Conservation (phyloP, 805 yeast species). For the Scheffersomyces lignosus region DNA sequence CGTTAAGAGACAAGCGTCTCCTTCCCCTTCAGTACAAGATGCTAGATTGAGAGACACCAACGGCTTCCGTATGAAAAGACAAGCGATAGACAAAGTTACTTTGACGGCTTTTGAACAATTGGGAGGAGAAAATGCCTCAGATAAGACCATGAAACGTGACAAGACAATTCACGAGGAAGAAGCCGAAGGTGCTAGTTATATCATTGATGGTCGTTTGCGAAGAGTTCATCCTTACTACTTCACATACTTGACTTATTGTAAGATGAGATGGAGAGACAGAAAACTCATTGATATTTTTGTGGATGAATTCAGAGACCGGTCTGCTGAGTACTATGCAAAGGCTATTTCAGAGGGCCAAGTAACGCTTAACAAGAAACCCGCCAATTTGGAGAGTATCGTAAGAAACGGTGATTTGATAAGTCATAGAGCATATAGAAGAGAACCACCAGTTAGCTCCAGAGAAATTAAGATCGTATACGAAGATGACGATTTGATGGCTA, state of each 20-base stretch:
- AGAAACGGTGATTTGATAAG: constrained; percentile 80
- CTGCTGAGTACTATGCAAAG: constrained; percentile 60
- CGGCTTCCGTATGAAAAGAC: constrained; percentile 50
- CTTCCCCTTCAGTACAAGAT: not conserved
- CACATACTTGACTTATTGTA: constrained; percentile 90
- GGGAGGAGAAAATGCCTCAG: constrained; percentile 31
- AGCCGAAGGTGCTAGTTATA: constrained; percentile 57
- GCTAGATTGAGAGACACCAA: constrained; percentile 36
- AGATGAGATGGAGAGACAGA: constrained; percentile 87
- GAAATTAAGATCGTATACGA: constrained; percentile 68
- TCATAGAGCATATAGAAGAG: constrained; percentile 84
- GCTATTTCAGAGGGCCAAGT: constrained; percentile 64
- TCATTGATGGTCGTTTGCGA: constrained; percentile 60
- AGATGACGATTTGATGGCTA: constrained; percentile 72
- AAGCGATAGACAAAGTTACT: constrained; percentile 43
- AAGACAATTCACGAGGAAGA: constrained; percentile 54
- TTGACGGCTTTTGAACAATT: constrained; percentile 41
- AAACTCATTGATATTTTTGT: constrained; percentile 76
- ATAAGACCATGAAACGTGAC: constrained; percentile 13
- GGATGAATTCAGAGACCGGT: constrained; percentile 81
- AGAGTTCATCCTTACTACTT: constrained; percentile 82
- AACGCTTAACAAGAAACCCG: constrained; percentile 63
- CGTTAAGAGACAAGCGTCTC: not conserved
- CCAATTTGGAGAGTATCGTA: constrained; percentile 63
- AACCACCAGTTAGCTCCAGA: constrained; percentile 72